These are phyloP conservation scores for Quambalaria eucalypti DNA, from an alignment of 1,284 basidiomycete species.

Conservation along the genomic window DNA sequence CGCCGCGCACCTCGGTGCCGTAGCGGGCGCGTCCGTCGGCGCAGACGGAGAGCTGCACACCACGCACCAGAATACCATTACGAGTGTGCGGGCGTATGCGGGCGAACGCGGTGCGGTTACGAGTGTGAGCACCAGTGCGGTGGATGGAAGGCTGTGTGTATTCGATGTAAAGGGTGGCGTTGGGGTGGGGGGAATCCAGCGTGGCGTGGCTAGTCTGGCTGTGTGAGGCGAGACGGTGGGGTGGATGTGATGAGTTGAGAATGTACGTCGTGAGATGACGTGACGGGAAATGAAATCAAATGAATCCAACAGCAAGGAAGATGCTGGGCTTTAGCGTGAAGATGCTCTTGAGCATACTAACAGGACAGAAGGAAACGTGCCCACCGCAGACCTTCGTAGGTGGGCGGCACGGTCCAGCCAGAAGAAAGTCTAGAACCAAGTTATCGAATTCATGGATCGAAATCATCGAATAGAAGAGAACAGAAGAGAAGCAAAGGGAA, in stretches of 20 bases:
- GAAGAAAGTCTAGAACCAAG: no score
- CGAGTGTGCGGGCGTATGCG: conserved; percentile 51
- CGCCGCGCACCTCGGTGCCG: conserved; percentile 60
- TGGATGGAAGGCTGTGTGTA: conserved; percentile 85
- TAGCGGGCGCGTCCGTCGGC: conserved; percentile 58
- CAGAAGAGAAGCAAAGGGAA: no score
- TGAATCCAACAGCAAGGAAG: no score
- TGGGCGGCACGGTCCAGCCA: no score
- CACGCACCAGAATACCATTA: conserved; percentile 97
- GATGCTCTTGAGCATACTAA: no score
- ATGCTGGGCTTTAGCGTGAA: no score
- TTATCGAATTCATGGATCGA: no score
- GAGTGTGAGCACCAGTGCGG: conserved; percentile 81
- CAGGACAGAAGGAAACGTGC: no score
- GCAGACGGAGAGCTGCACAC: conserved; percentile 57
- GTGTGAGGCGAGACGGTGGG: conserved; percentile 8
- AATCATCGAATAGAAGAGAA: no score
- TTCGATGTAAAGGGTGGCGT: conserved; percentile 64
- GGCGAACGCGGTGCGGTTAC: conserved; percentile 54
- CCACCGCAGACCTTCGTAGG: no score
- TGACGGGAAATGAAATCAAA: no score
- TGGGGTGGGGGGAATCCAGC: conserved; percentile 25
- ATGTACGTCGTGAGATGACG: no score
- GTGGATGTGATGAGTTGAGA: neutral
- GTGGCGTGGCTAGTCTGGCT: conserved; percentile 29